Conservation (phyloP, 2,329 filamentous ascomycete species). For the Cryphonectria nitschkei region DNA sequence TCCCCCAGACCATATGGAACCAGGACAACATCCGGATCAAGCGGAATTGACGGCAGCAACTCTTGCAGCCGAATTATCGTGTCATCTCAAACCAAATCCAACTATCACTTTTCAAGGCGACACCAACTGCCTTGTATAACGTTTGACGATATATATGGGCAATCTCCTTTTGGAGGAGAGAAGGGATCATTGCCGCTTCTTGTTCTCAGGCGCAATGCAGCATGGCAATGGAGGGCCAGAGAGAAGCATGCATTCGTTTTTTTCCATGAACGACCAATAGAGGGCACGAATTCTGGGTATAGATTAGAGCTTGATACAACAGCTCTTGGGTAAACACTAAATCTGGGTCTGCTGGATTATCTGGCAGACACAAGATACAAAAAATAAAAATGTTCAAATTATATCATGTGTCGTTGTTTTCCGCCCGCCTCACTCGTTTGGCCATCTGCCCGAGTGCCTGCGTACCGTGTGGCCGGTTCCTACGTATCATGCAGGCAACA, state of each 20-base stretch:
- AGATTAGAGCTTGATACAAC: not conserved
- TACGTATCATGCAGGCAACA: not conserved
- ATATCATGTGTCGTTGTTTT: not conserved
- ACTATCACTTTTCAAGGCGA: not conserved
- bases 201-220: not conserved
- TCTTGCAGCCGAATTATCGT: not conserved
- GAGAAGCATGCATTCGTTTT: not conserved
- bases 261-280: not conserved
- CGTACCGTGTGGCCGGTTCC: not conserved
- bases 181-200: not conserved
- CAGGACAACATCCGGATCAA: not conserved
- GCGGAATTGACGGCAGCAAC: not conserved
- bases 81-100: not conserved
- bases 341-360: not conserved
- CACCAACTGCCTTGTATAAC: not conserved
- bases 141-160: not conserved
- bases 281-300: not conserved
- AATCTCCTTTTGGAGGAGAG: not conserved
- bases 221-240: not conserved
- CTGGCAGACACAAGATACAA: not conserved
- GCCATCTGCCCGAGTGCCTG: not conserved
- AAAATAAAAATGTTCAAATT: constrained; percentile 6
- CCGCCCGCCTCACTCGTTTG: not conserved
- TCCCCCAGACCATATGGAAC: not conserved
- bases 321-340: not conserved